phyloP scores from a whole-genome alignment of 805 yeast genomes.

The Pichia thaimueangensis region DNA sequence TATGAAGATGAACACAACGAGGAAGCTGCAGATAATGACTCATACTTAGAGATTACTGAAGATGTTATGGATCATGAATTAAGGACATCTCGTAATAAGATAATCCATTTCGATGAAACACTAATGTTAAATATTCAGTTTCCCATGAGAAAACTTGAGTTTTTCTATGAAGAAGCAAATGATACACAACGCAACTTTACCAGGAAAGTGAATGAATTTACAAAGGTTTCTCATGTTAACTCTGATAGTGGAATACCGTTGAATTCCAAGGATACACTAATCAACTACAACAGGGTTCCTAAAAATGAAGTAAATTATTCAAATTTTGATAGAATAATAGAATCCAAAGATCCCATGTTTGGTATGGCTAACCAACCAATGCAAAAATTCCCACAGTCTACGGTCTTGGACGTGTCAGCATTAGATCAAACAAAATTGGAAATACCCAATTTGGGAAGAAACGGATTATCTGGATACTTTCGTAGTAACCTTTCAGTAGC shows the following conservation, averaged over 20 bases:
- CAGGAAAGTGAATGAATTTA: background rate
- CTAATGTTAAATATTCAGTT: too few relatives aligned
- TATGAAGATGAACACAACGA: background rate
- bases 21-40: too few relatives aligned
- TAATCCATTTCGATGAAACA: too few relatives aligned
- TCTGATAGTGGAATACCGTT: conserved; percentile 2
- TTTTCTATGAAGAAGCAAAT: too few relatives aligned
- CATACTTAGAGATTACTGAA: too few relatives aligned
- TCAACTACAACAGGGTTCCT: background rate
- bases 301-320: background rate
- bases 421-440: background rate
- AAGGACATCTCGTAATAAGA: too few relatives aligned
- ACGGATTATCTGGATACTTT: background rate
- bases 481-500: conserved; percentile 3
- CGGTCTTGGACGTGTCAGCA: background rate
- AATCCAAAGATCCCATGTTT: conserved; percentile 6
- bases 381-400: background rate
- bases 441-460: background rate
- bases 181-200: background rate
- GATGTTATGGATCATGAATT: too few relatives aligned
- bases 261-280: conserved; percentile 1
- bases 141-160: too few relatives aligned
- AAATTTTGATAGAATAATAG: background rate
- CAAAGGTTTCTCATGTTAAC: background rate
- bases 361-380: conserved; percentile 4